Conservation (phyloP, 148 eudicot species). For the Limonium bicolor region DNA sequence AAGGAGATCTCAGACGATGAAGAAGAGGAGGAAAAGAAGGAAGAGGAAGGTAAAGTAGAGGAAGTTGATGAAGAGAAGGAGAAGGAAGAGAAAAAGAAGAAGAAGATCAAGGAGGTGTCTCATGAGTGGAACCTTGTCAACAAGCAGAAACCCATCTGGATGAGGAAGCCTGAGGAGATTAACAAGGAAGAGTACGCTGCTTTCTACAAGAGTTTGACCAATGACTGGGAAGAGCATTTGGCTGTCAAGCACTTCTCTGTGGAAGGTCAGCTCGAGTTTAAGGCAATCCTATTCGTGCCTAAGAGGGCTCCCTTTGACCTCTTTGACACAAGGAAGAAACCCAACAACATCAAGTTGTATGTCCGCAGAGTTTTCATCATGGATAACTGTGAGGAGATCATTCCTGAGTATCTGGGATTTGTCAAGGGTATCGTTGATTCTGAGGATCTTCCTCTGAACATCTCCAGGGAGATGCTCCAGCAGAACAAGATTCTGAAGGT, state of each 20-base stretch:
- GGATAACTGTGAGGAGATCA: conserved; percentile 87
- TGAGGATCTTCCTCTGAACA: conserved; percentile 76
- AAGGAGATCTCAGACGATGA: conserved; percentile 81
- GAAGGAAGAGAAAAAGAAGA: conserved; percentile 75
- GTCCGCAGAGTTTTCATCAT: conserved; percentile 79
- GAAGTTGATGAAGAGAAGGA: conserved; percentile 80
- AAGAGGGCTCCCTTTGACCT: conserved; percentile 91
- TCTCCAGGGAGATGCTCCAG: conserved; percentile 64
- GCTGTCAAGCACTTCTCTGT: conserved; percentile 87
- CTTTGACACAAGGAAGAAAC: conserved; percentile 72
- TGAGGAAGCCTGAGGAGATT: conserved; percentile 92
- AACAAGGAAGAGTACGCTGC: conserved; percentile 63
- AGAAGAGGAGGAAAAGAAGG: conserved; percentile 71
- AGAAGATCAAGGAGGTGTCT: conserved; percentile 75
- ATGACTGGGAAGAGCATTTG: conserved; percentile 77
- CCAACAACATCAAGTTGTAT: conserved; percentile 79
- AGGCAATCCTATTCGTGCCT: conserved; percentile 74
- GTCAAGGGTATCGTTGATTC: conserved; percentile 86
- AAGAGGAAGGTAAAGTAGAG: conserved; percentile 73
- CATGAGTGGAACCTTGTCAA: conserved; percentile 58
- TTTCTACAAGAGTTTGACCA: conserved; percentile 61
- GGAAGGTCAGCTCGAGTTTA: conserved; percentile 82
- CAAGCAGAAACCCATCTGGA: conserved; percentile 78
- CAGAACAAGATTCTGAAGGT: conserved; percentile 87
- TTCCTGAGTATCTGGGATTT: conserved; percentile 71